Conservation (phyloP, 352 stramenopile genomes). For the Phytophthora megakarya region DNA sequence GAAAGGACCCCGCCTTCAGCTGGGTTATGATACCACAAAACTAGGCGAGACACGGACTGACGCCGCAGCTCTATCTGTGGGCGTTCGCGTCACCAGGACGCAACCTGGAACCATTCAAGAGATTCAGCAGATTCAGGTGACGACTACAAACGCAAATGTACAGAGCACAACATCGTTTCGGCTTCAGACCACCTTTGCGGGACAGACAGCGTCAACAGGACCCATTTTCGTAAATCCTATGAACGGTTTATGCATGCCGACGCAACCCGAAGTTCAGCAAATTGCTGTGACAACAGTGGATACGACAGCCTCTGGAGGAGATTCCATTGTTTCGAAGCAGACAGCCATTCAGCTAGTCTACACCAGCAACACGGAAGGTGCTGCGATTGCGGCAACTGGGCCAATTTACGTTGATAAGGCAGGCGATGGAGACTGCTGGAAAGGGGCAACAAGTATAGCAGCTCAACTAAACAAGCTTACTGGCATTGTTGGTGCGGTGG, state of each 20-base stretch:
- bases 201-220: slow-evolving; percentile 63
- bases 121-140: slow-evolving; percentile 67
- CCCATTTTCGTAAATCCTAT: slow-evolving; percentile 85
- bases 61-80: slow-evolving; percentile 43
- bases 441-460: slow-evolving; percentile 59
- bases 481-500: slow-evolving; percentile 48
- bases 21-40: slow-evolving; percentile 38
- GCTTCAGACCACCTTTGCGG: slow-evolving; percentile 51
- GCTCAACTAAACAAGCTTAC: slow-evolving; percentile 53
- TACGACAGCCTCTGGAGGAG: slow-evolving; percentile 88
- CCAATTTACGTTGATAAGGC: slow-evolving; percentile 84
- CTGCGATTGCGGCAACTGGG: slow-evolving; percentile 62
- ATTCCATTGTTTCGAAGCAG: slow-evolving; percentile 85
- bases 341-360: slow-evolving; percentile 91
- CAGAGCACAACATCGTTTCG: slow-evolving; percentile 45
- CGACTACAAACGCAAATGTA: slow-evolving; percentile 43
- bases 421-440: slow-evolving; percentile 76
- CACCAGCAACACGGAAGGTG: slow-evolving; percentile 63
- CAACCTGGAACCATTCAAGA: slow-evolving; percentile 61
- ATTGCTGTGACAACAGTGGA: slow-evolving; percentile 91
- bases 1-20: slow-evolving; percentile 47
- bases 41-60: slow-evolving; percentile 65
- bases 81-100: slow-evolving; percentile 48
- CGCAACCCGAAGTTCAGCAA: slow-evolving; percentile 85
- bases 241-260: slow-evolving; percentile 65